Evolutionary conservation across 768 basidiomycete genomes (phyloP).

Genomic region (Auriculariales sp.): DNA sequence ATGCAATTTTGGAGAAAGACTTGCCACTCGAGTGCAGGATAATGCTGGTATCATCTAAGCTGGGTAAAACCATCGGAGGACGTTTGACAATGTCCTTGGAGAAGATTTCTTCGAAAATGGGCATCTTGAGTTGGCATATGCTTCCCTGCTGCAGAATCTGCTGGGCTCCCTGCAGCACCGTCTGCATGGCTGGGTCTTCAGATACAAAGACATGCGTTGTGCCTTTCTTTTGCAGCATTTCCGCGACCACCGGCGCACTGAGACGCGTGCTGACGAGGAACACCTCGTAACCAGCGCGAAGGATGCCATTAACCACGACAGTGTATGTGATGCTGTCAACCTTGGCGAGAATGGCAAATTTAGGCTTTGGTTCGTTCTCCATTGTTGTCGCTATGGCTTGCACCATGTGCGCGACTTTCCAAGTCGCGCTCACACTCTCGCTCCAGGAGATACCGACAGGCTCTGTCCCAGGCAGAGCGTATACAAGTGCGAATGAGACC

Average conservation of each 20-base stretch:
- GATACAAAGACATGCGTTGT: slow-evolving; percentile 16
- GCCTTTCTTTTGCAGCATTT: slow-evolving; percentile 23
- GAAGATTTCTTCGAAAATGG: slow-evolving; percentile 13
- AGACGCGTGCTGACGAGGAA: slow-evolving; percentile 29
- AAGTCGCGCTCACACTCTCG: slow-evolving; percentile 5
- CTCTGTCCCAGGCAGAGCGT: slow-evolving; percentile 7
- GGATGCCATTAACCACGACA: slow-evolving; percentile 6
- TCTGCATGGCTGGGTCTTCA: slow-evolving; percentile 9
- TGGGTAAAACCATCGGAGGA: slow-evolving; percentile 7
- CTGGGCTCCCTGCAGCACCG: slow-evolving; percentile 1
- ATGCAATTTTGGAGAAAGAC: neutral
- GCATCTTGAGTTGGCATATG: slow-evolving; percentile 8
- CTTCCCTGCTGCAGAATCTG: neutral
- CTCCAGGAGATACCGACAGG: slow-evolving; percentile 8
- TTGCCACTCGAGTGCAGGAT: slow-evolving; percentile 17
- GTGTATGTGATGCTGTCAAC: slow-evolving; percentile 16
- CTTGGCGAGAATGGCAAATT: slow-evolving; percentile 6
- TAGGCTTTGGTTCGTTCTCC: neutral
- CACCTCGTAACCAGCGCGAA: slow-evolving; percentile 10
- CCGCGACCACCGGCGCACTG: slow-evolving; percentile 29
- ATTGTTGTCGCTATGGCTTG: neutral
- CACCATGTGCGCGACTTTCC: slow-evolving; percentile 5
- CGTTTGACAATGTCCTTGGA: slow-evolving; percentile 2
- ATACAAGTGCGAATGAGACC: slow-evolving; percentile 20
- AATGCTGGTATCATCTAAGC: slow-evolving; percentile 10